Evolutionary conservation across 1,139 yeast genomes (phyloP).

Genomic region (Blastobotrys persicus): DNA sequence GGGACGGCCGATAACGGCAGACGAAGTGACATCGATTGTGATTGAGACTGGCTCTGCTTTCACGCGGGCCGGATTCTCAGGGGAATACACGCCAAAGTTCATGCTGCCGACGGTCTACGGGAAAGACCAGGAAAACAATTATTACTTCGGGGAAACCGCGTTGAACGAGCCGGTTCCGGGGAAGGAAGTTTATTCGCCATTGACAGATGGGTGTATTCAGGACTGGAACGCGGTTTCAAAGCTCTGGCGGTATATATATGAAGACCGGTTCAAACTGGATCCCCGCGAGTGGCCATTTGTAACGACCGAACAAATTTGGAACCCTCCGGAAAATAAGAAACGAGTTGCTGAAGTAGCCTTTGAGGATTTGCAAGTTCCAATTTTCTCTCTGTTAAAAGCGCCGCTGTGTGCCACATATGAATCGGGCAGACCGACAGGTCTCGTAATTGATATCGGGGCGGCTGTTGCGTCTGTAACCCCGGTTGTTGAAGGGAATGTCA

Average conservation of each 20-base stretch:
- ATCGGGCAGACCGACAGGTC: constrained; percentile 38
- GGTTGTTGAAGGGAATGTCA: constrained; percentile 72
- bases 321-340: constrained; percentile 64
- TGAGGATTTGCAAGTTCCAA: constrained; percentile 78
- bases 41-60: constrained; percentile 85
- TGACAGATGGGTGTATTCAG: constrained; percentile 42
- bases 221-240: constrained; percentile 47
- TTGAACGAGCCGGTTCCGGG: constrained; percentile 36
- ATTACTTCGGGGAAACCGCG: constrained; percentile 37
- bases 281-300: constrained; percentile 72
- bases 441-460: constrained; percentile 38
- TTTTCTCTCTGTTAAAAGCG: constrained; percentile 75
- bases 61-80: constrained; percentile 90
- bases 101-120: constrained; percentile 62
- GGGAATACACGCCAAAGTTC: constrained; percentile 82
- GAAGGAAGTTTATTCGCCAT: constrained; percentile 40
- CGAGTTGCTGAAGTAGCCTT: constrained; percentile 72
- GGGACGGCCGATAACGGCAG: constrained; percentile 24
- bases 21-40: constrained; percentile 74
- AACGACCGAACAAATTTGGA: constrained; percentile 85
- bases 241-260: constrained; percentile 40
- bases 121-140: constrained; percentile 25
- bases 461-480: constrained; percentile 71
- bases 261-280: constrained; percentile 48
- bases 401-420: constrained; percentile 79